Base-by-base conservation (phyloP, 2,329 filamentous ascomycete genomes). In the Fusarium sp. region DNA sequence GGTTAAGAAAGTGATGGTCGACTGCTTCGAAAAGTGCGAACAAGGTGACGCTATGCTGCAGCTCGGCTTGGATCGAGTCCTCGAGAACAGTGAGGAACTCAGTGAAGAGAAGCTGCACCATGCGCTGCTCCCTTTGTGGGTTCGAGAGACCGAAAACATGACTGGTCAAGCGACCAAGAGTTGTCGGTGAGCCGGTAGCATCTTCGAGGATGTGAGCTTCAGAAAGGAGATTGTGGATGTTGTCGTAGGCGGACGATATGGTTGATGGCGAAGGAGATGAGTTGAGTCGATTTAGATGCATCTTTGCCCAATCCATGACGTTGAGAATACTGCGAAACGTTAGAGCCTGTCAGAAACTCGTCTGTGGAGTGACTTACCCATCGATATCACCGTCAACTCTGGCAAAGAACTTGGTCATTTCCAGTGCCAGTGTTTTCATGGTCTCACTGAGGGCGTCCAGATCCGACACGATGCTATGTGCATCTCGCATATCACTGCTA, bases 241-340 rank as follows among this genome's bases (percentile, higher is more conserved):
- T 97, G 79, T 94, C 92, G 78, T 94, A 94, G 45, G 92, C 88
- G 15, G 89, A 89, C 20, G 91, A 88, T 24, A 97, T 82, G 4
- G 78, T 78, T 8, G 79, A 81, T 34, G 89, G 86, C 2, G 87
- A 86, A 9, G 90, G 88, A 22, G 87, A 82, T 24, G 85, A 84
- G 66, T 89, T 87, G 60, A 96, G 83, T 47, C 90, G 90, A 65
- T 90, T 85, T 16, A 98, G 88, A 79, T 98, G 94, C 70, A 94
- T 90, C 76, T 92, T 92, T 16, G 94, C 93, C 95, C 95, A 98
- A 78, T 97, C 94, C 94, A 98, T 98, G 54, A 97, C 94, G 65
- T 96, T 91, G 38, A 98, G 86, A 72, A 98, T 97, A 65, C 92
- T 91, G 75, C 47, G 43, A 40, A 18, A 22, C 52, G 55, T 70